These are phyloP conservation scores for Ulvella scutata DNA, from an alignment of 139 green algal genomes.

Conservation along the genomic window DNA sequence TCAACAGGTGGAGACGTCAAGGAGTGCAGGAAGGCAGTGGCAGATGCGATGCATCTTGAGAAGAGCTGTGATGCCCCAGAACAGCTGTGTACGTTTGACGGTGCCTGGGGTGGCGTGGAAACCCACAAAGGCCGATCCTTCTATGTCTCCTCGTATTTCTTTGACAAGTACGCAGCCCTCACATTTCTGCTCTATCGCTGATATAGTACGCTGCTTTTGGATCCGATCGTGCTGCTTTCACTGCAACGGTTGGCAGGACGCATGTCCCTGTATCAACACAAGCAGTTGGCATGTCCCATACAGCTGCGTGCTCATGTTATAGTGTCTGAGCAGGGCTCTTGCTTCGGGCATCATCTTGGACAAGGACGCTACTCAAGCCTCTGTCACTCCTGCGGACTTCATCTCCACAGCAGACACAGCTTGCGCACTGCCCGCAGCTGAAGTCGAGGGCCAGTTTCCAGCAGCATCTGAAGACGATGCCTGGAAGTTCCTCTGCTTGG, in stretches of 20 bases:
- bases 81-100: constrained; percentile 80
- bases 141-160: constrained; percentile 95
- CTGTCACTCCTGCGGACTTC: not conserved
- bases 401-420: not conserved
- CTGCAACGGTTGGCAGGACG: too few species aligned
- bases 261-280: too few species aligned
- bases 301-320: too few species aligned
- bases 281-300: too few species aligned
- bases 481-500: constrained; percentile 81
- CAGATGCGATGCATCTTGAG: constrained; percentile 15
- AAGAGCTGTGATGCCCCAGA: constrained; percentile 24
- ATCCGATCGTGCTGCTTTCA: too few species aligned
- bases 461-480: constrained; percentile 29
- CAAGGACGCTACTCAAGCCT: constrained; percentile 8
- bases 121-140: constrained; percentile 28
- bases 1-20: constrained; percentile 9
- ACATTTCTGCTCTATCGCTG: too few species aligned
- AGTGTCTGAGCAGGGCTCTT: constrained; percentile 6
- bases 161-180: constrained; percentile 49
- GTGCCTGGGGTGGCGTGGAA: constrained; percentile 67
- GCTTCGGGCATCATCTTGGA: constrained; percentile 36
- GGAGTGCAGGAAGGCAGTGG: constrained; percentile 15
- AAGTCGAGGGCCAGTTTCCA: not conserved
- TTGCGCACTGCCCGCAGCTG: constrained; percentile 6
- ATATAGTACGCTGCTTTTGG: too few species aligned